Evolutionary conservation across 1,284 basidiomycete genomes (phyloP).

Genomic region (Jaminaea rosea): DNA sequence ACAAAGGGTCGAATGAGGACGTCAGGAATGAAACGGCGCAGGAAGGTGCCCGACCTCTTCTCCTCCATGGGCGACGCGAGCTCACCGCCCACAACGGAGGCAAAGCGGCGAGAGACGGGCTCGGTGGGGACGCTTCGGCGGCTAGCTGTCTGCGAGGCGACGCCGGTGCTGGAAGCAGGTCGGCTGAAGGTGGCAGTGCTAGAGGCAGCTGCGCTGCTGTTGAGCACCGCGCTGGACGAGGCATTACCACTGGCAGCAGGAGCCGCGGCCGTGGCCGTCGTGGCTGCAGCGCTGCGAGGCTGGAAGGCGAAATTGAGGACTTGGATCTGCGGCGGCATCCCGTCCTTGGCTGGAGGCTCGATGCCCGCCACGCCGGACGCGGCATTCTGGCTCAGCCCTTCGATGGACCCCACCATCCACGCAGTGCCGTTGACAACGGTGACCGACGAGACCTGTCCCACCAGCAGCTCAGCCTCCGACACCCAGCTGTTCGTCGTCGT

Average conservation of each 20-base stretch:
- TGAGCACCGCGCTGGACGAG: constrained; percentile 7
- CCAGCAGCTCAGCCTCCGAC: constrained; percentile 19
- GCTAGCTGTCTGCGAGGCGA: constrained; percentile 3
- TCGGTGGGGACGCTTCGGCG: not conserved
- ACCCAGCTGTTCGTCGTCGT: constrained; percentile 60
- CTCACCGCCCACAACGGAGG: not conserved
- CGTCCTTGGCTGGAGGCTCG: constrained; percentile 28
- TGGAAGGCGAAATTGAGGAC: constrained; percentile 38
- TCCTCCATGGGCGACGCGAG: not conserved
- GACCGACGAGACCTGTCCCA: constrained; percentile 65
- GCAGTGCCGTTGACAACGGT: constrained; percentile 49
- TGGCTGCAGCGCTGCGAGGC: no score
- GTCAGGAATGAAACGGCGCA: not conserved
- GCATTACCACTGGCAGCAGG: constrained; percentile 58
- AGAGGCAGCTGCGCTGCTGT: no score
- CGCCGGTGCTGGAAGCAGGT: no score
- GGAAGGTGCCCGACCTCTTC: not conserved
- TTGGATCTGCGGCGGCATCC: constrained; percentile 32
- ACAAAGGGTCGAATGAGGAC: not conserved
- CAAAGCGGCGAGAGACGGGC: not conserved
- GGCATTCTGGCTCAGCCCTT: constrained; percentile 46
- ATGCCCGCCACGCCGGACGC: constrained; percentile 50
- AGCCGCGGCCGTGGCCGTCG: no score
- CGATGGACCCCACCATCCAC: constrained; percentile 50
- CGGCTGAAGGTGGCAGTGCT: no score